Conservation (phyloP, 306 rosid species). For the Quercus berberidifolia region DNA sequence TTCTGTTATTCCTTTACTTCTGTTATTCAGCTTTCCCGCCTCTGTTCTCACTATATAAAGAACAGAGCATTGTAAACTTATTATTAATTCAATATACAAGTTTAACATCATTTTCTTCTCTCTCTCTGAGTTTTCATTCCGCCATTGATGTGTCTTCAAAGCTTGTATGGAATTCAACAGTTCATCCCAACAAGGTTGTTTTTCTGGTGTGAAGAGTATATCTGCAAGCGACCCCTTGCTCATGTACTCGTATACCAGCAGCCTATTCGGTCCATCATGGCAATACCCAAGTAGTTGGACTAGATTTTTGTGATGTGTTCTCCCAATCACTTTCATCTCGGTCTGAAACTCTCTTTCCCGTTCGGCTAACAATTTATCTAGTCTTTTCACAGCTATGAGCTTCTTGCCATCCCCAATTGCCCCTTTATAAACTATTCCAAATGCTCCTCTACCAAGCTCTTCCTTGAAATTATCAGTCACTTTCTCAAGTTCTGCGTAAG, state of each 20-base stretch:
- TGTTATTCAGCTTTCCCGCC: no score
- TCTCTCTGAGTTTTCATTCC: no score
- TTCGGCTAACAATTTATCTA: constrained; percentile 6
- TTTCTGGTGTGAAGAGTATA: constrained; percentile 11
- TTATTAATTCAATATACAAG: no score
- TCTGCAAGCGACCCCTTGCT: constrained; percentile 32
- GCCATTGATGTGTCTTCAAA: no score
- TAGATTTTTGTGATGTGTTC: constrained; percentile 8
- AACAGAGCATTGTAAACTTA: no score
- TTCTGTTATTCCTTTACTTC: no score
- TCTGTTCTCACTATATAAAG: no score
- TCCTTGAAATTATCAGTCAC: constrained; percentile 25
- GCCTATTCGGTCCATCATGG: constrained; percentile 13
- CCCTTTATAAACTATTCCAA: constrained; percentile 26
- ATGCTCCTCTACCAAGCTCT: constrained; percentile 29
- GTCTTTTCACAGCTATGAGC: constrained; percentile 18
- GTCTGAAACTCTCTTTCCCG: not conserved
- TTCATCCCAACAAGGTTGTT: constrained; percentile 12
- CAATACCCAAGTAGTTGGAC: constrained; percentile 26
- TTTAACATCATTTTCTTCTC: no score
- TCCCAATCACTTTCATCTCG: no score
- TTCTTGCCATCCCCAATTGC: not conserved
- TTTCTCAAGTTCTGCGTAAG: no score
- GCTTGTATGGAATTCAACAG: no score
- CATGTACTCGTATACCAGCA: constrained; percentile 29